Evolutionary conservation across 2,329 filamentous ascomycete species (phyloP).

Genomic region (Coniosporium tulheliwenetii): DNA sequence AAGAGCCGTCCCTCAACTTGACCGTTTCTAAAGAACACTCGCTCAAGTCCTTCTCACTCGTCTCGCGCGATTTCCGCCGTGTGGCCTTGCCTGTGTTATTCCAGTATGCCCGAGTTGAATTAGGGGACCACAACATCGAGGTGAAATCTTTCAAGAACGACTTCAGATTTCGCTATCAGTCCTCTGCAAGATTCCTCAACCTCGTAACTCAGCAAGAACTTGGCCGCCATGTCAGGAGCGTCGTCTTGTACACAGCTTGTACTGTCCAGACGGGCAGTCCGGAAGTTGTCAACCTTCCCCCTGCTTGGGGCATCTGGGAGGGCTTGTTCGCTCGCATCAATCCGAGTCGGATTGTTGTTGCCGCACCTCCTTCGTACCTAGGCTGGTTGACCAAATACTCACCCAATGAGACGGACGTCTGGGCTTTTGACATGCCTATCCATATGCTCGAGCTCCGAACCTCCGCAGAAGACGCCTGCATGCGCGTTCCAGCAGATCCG

Average conservation of each 20-base stretch:
- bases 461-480: background rate
- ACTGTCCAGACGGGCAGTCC: slow-evolving; percentile 19
- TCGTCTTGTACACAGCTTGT: slow-evolving; percentile 29
- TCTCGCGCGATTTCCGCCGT: slow-evolving; percentile 37
- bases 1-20: slow-evolving; percentile 32
- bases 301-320: slow-evolving; percentile 31
- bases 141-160: too few species aligned
- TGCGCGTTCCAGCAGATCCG: slow-evolving; percentile 5
- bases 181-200: too few species aligned
- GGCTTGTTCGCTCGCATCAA: slow-evolving; percentile 38
- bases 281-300: slow-evolving; percentile 8
- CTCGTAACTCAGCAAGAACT: too few species aligned
- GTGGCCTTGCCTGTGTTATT: slow-evolving; percentile 42
- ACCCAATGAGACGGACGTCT: slow-evolving; percentile 39
- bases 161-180: too few species aligned
- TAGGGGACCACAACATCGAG: slow-evolving; percentile 8
- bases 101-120: slow-evolving; percentile 25
- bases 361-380: slow-evolving; percentile 42
- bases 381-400: slow-evolving; percentile 39
- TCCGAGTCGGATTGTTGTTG: slow-evolving; percentile 20
- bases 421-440: slow-evolving; percentile 47
- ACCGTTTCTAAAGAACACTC: slow-evolving; percentile 18
- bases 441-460: slow-evolving; percentile 39
- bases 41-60: slow-evolving; percentile 42
- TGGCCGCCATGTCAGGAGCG: slow-evolving; percentile 20